phyloP scores from a whole-genome alignment of 176 grass and related monocot species.

The Juncus inflexus region DNA sequence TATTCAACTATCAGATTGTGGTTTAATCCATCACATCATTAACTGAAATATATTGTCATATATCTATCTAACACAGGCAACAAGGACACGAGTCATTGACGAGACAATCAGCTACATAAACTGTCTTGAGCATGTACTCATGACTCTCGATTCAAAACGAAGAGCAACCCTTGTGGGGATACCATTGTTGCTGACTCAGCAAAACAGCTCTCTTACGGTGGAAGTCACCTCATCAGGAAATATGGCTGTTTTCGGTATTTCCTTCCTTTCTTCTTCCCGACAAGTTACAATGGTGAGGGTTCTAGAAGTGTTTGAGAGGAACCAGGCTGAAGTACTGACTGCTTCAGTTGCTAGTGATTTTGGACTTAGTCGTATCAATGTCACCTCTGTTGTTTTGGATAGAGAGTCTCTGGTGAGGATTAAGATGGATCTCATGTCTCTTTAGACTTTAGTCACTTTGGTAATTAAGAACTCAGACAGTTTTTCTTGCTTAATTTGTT shows the following conservation, averaged over 20 bases:
- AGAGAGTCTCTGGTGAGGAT: neutral
- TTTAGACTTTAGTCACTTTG: neutral
- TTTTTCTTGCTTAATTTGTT: too few relatives aligned
- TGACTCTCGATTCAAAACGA: neutral
- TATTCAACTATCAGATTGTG: too few relatives aligned
- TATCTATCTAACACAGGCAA: constrained; percentile 10
- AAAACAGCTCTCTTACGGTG: neutral
- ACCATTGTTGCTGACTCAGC: neutral
- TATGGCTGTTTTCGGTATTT: constrained; percentile 7
- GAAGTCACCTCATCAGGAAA: neutral
- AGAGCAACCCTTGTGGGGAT: neutral
- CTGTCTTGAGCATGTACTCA: neutral
- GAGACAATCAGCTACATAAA: constrained; percentile 18
- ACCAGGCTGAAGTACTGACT: neutral
- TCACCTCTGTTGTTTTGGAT: neutral
- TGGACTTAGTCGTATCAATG: neutral
- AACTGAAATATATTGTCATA: too few relatives aligned
- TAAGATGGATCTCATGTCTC: constrained; percentile 10
- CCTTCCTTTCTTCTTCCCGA: constrained; percentile 6
- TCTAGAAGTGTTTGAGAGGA: neutral
- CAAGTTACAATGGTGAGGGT: neutral
- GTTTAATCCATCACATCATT: too few relatives aligned
- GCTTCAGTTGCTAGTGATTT: constrained; percentile 3
- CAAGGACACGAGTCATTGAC: constrained; percentile 13
- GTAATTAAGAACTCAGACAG: neutral